These are phyloP conservation scores for Tolypocladium capitatum DNA, from an alignment of 2,329 filamentous ascomycete genomes.

Conservation along the genomic window DNA sequence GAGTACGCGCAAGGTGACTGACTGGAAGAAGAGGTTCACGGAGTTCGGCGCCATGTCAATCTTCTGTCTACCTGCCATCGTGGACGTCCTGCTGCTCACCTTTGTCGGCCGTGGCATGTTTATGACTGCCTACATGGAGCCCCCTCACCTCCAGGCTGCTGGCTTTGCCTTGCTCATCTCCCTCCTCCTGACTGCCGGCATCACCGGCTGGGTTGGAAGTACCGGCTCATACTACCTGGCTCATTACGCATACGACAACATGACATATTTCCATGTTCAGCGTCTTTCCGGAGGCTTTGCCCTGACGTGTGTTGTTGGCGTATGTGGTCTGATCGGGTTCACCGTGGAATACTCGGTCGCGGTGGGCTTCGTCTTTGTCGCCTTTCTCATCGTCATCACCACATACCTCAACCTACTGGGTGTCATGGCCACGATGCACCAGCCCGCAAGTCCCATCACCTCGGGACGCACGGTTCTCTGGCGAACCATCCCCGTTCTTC, in stretches of 20 bases:
- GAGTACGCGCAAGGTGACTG: slow-evolving; percentile 5
- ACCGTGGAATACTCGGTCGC: slow-evolving; percentile 25
- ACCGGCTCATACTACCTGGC: slow-evolving; percentile 48
- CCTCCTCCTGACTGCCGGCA: slow-evolving; percentile 43
- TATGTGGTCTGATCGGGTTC: slow-evolving; percentile 38
- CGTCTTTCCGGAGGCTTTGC: slow-evolving; percentile 35
- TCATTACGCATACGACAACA: slow-evolving; percentile 24
- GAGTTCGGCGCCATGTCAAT: slow-evolving; percentile 45
- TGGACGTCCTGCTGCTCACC: slow-evolving; percentile 46
- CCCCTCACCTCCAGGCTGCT: slow-evolving; percentile 38
- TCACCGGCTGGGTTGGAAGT: slow-evolving; percentile 50
- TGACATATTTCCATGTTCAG: slow-evolving; percentile 27
- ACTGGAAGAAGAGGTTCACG: slow-evolving; percentile 17
- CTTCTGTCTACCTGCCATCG: slow-evolving; percentile 48
- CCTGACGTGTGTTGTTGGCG: slow-evolving; percentile 19
- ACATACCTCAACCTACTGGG: slow-evolving; percentile 46
- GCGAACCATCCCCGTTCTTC: slow-evolving; percentile 38
- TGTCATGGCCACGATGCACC: slow-evolving; percentile 37
- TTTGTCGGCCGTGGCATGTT: slow-evolving; percentile 48
- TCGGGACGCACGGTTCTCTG: slow-evolving; percentile 45
- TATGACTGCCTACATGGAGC: slow-evolving; percentile 42
- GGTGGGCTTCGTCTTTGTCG: slow-evolving; percentile 41
- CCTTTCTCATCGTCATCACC: slow-evolving; percentile 44
- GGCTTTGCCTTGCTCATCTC: slow-evolving; percentile 43
- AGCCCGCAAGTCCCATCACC: slow-evolving; percentile 38